Conservation (phyloP, 495 filamentous ascomycete genomes). For the Lasiosphaeria miniovina region DNA sequence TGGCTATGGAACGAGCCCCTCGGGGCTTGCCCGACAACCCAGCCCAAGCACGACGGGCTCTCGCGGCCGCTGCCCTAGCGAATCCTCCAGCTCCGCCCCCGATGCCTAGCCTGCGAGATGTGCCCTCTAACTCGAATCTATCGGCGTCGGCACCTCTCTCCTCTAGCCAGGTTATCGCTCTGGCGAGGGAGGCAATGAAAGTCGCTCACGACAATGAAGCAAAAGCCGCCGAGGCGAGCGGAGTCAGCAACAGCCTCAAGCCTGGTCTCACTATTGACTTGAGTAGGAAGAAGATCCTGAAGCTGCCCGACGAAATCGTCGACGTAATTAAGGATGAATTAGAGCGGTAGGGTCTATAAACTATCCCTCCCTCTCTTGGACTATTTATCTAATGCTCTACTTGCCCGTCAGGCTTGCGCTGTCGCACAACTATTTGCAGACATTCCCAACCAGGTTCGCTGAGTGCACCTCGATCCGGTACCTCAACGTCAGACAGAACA, state of each 20-base stretch:
- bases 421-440: constrained; percentile 80
- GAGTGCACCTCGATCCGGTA: constrained; percentile 87
- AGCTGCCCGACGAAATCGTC: constrained; percentile 82
- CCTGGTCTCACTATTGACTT: constrained; percentile 85
- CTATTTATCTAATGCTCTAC: constrained; percentile 9
- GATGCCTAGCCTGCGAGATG: constrained; percentile 36
- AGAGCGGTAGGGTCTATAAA: constrained; percentile 61
- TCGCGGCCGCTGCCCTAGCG: constrained; percentile 29
- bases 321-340: constrained; percentile 91
- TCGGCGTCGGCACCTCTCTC: constrained; percentile 43
- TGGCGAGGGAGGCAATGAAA: constrained; percentile 64
- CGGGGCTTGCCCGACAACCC: constrained; percentile 41
- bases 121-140: constrained; percentile 32
- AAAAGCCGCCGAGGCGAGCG: constrained; percentile 64
- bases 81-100: constrained; percentile 32
- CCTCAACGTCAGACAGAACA: constrained; percentile 88
- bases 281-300: constrained; percentile 74
- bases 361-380: background rate
- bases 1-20: constrained; percentile 29
- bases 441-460: constrained; percentile 76
- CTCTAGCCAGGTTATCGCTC: constrained; percentile 47
- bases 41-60: constrained; percentile 38
- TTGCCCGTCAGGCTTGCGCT: constrained; percentile 65
- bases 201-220: constrained; percentile 66
- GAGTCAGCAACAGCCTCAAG: constrained; percentile 65